Base-by-base conservation (phyloP, 805 yeast genomes). In the Yamadazyma ubonensis region DNA sequence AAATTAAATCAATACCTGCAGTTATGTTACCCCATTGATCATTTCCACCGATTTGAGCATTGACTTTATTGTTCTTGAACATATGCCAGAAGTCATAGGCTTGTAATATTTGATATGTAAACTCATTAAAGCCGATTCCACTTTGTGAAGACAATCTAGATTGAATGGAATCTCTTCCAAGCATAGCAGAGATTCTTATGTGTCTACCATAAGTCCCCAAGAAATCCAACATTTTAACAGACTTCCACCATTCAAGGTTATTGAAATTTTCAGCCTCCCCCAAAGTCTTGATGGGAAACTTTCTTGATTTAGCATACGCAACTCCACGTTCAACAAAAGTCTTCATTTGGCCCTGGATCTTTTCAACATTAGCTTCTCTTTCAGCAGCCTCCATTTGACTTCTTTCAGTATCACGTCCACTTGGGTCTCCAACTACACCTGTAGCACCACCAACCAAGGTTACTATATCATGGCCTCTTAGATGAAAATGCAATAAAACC, bases 11-110 rank as follows among this genome's bases (percentile, higher is more conserved):
- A 28, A 86, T 76, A 0, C 99, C 99, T 0, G 98, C 97, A 2
- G 95, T 87, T 43, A 93, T 93, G 54, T 93, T 93, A 1, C 99
- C 99, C 89, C 96, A 93, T 62, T 93, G 99, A 58, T 93, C 99
- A 56, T 86, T 89, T 5, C 99, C 99, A 17, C 99, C 99, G 25
- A 86, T 81, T 65, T 93, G 98, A 10, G 89, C 62, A 30, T 72
- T 70, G 30, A 90, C 90, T 3, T 68, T 61, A 26, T 76, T 62
- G 11, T 75, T 58, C 27, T 72, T 73, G 65, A 78, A 79, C 42
- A 93, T 64, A 55, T 90, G 88, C 73, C 83, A 88, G 56, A 88
- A 93, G 57, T 93, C 99, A 58, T 78, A 93, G 0, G 96, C 98
- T 61, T 93, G 99, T 41, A 93, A 65, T 14, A 91, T 68, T 56